Percentiles rank a stretch among this genome's conserved stretches.
Evolutionary conservation across 2,329 filamentous ascomycete species (phyloP).

Genomic region (Neofusicoccum sp.): DNA sequence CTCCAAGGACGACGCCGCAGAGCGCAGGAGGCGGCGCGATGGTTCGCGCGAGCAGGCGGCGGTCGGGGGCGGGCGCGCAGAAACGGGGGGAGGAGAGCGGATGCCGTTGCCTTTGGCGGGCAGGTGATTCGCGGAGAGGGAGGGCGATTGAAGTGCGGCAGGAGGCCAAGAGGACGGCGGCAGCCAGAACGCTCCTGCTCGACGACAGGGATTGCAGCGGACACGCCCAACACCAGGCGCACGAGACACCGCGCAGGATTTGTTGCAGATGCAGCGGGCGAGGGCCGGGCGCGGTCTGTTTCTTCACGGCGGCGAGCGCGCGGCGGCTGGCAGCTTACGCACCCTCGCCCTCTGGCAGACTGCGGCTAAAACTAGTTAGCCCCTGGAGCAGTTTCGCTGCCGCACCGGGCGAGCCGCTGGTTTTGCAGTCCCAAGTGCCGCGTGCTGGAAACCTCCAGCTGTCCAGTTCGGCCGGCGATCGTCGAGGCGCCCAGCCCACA

Average conservation of each 20-base stretch:
- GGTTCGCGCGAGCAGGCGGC: background rate
- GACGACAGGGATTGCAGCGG: constrained; percentile 15
- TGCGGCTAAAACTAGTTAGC: constrained; percentile 17
- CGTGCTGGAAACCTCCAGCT: constrained; percentile 5
- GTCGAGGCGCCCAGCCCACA: constrained; percentile 7
- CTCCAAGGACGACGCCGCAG: background rate
- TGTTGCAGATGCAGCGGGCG: background rate
- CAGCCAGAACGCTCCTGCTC: constrained; percentile 17
- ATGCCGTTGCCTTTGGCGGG: constrained; percentile 5
- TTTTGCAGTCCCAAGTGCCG: background rate
- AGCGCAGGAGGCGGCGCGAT: background rate
- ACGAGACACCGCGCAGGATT: constrained; percentile 5
- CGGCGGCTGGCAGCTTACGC: constrained; percentile 12
- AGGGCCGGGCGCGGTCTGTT: background rate
- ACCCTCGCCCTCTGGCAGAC: constrained; percentile 3
- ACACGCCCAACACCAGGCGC: background rate
- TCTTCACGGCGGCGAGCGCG: constrained; percentile 7
- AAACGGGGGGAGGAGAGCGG: background rate
- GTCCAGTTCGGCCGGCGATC: background rate
- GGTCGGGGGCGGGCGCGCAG: background rate
- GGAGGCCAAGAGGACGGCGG: constrained; percentile 17
- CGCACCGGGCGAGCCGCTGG: background rate
- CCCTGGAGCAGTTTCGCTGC: constrained; percentile 4
- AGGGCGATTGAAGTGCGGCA: constrained; percentile 12
- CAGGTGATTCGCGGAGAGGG: constrained; percentile 17